A percentile compares a stretch with the other conserved stretches of the same genome.
Conservation (phyloP, 805 yeast genomes). For the Cyberlindnera galapagoensis region DNA sequence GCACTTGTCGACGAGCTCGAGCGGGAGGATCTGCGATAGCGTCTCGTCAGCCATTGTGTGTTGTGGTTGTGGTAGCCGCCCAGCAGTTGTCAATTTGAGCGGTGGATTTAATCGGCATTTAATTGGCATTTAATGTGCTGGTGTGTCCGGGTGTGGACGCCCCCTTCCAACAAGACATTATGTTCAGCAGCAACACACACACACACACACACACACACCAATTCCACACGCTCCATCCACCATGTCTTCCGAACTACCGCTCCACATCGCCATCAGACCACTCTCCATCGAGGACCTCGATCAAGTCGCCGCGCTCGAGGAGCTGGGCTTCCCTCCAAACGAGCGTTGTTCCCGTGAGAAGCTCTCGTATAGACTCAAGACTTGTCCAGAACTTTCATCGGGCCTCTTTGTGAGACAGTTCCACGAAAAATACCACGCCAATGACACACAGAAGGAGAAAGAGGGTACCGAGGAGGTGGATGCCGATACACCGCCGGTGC, state of each 20-base stretch:
- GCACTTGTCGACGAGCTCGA: slow-evolving; percentile 83
- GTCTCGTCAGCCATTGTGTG: slow-evolving; percentile 5
- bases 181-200: too few relatives aligned
- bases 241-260: slow-evolving; percentile 37
- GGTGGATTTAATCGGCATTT: too few relatives aligned
- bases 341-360: slow-evolving; percentile 68
- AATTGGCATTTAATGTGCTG: too few relatives aligned
- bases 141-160: slow-evolving; percentile 6
- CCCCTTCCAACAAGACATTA: too few relatives aligned
- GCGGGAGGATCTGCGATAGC: slow-evolving; percentile 39
- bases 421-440: slow-evolving; percentile 15
- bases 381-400: slow-evolving; percentile 85
- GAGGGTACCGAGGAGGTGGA: slow-evolving; percentile 22
- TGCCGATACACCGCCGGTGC: too few relatives aligned
- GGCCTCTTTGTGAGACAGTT: slow-evolving; percentile 81
- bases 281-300: slow-evolving; percentile 67
- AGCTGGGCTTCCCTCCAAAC: slow-evolving; percentile 56
- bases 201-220: too few relatives aligned
- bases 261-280: slow-evolving; percentile 68
- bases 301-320: slow-evolving; percentile 56
- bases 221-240: too few relatives aligned
- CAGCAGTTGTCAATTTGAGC: too few relatives aligned
- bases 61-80: background rate
- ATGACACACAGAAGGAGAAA: slow-evolving; percentile 11
- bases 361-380: slow-evolving; percentile 60